Percentiles rank a stretch among this genome's conserved stretches.
Evolutionary conservation across 192 early-diverging fungal genomes (phyloP).

Genomic region (Tieghemiomyces parasiticus): DNA sequence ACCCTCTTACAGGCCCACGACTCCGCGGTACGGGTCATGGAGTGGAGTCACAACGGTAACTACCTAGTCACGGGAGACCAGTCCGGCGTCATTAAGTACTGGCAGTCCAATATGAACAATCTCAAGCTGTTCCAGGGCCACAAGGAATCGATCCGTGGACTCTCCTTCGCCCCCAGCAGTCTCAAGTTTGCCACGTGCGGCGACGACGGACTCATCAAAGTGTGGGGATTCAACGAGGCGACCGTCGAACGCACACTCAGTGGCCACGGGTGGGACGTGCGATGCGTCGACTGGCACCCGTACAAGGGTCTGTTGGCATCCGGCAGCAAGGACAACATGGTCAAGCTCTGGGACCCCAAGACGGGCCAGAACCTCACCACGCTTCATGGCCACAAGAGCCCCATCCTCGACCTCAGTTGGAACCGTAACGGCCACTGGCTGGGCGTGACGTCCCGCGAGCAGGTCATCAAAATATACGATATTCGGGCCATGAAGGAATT

Average conservation of each 20-base stretch:
- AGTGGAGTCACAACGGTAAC: conserved; percentile 89
- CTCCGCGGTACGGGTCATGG: conserved; percentile 84
- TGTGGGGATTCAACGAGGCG: conserved; percentile 87
- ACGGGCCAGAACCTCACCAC: conserved; percentile 71
- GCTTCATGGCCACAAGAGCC: conserved; percentile 87
- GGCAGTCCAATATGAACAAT: conserved; percentile 93
- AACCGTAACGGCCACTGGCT: conserved; percentile 98
- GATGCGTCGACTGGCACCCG: conserved; percentile 96
- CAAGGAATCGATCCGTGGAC: conserved; percentile 75
- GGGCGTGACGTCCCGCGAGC: conserved; percentile 76
- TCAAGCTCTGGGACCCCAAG: conserved; percentile 98
- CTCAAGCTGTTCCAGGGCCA: conserved; percentile 79
- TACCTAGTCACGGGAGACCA: conserved; percentile 94
- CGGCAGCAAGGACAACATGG: conserved; percentile 86
- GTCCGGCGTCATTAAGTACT: conserved; percentile 89
- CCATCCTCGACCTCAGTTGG: conserved; percentile 79
- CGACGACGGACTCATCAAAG: conserved; percentile 89
- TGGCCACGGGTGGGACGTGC: conserved; percentile 95
- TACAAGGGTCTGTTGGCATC: conserved; percentile 82
- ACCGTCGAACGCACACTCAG: conserved; percentile 63
- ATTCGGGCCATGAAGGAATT: conserved; percentile 86
- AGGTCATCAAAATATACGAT: conserved; percentile 85
- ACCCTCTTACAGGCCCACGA: conserved; percentile 93
- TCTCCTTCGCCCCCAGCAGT: conserved; percentile 86
- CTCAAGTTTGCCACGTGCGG: conserved; percentile 89